These are phyloP conservation scores for Tuctoria greenei DNA, from an alignment of 176 grass and related monocot genomes.

Conservation along the genomic window DNA sequence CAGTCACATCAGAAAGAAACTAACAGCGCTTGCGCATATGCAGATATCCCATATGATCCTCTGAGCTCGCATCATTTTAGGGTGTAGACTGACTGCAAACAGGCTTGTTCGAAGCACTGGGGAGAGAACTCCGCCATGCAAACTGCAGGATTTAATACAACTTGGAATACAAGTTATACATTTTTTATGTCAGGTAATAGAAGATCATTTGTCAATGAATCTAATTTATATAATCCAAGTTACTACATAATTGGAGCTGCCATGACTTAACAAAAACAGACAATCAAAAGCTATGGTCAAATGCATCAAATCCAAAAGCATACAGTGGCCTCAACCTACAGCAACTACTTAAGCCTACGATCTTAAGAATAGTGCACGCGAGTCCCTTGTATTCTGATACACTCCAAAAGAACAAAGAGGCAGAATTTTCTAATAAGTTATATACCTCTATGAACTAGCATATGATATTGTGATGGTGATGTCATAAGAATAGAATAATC, in stretches of 20 bases:
- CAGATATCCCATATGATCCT: constrained; percentile 17
- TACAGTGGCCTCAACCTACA: neutral
- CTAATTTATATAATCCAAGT: constrained; percentile 14
- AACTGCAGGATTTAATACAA: constrained; percentile 28
- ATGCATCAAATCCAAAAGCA: constrained; percentile 6
- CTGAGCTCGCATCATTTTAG: constrained; percentile 15
- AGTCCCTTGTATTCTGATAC: no score
- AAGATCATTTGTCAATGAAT: constrained; percentile 14
- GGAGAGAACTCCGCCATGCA: constrained; percentile 10
- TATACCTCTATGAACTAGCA: neutral
- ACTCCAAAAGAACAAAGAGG: neutral
- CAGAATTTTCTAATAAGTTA: constrained; percentile 1
- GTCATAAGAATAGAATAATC: constrained; percentile 36
- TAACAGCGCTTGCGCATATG: neutral
- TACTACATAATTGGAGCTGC: neutral
- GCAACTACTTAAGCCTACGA: neutral
- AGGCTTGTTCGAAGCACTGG: neutral
- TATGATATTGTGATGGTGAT: constrained; percentile 28
- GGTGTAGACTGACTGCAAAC: neutral
- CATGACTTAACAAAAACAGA: constrained; percentile 11
- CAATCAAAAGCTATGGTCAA: neutral
- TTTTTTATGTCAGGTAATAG: neutral
- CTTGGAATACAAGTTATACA: constrained; percentile 16
- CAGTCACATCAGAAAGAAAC: constrained; percentile 28
- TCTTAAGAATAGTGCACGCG: no score